These are phyloP conservation scores for Termitomyces sp. DNA, from an alignment of 768 basidiomycete genomes.

Conservation along the genomic window DNA sequence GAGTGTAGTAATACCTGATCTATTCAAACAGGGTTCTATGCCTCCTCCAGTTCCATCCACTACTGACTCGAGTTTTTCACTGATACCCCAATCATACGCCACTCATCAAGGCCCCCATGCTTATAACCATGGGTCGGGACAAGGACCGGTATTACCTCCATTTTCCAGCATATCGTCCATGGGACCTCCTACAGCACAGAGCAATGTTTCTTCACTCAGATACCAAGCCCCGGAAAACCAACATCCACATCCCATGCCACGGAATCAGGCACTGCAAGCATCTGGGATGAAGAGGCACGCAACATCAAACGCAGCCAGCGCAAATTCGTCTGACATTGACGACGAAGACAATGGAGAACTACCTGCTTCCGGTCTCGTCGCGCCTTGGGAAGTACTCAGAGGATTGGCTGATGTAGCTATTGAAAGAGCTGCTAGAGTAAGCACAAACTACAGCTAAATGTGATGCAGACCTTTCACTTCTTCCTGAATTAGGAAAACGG, in stretches of 20 bases:
- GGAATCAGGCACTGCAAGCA: slow-evolving; percentile 30
- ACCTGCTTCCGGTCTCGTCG: slow-evolving; percentile 75
- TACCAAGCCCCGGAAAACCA: slow-evolving; percentile 44
- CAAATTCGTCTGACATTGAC: slow-evolving; percentile 80
- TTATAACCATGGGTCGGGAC: slow-evolving; percentile 28
- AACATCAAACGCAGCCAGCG: slow-evolving; percentile 66
- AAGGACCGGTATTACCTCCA: slow-evolving; percentile 58
- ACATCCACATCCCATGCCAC: slow-evolving; percentile 24
- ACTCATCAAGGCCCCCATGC: slow-evolving; percentile 32
- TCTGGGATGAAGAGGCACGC: slow-evolving; percentile 55
- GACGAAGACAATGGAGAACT: slow-evolving; percentile 78
- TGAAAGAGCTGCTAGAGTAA: slow-evolving; percentile 71
- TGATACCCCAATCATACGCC: slow-evolving; percentile 35
- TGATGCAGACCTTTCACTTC: slow-evolving; percentile 7
- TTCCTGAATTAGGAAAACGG: slow-evolving; percentile 58
- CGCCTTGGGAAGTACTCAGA: slow-evolving; percentile 82
- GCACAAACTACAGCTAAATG: slow-evolving; percentile 11
- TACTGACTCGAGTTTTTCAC: slow-evolving; percentile 39
- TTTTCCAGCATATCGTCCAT: slow-evolving; percentile 66
- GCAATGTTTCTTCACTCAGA: slow-evolving; percentile 54
- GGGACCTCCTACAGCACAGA: slow-evolving; percentile 36
- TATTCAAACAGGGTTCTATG: slow-evolving; percentile 29
- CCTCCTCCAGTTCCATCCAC: slow-evolving; percentile 25
- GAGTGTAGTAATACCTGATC: slow-evolving; percentile 19
- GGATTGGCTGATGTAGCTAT: slow-evolving; percentile 79